phyloP scores from a whole-genome alignment of 305 asterid genomes.

The Fraxinus baroniana region DNA sequence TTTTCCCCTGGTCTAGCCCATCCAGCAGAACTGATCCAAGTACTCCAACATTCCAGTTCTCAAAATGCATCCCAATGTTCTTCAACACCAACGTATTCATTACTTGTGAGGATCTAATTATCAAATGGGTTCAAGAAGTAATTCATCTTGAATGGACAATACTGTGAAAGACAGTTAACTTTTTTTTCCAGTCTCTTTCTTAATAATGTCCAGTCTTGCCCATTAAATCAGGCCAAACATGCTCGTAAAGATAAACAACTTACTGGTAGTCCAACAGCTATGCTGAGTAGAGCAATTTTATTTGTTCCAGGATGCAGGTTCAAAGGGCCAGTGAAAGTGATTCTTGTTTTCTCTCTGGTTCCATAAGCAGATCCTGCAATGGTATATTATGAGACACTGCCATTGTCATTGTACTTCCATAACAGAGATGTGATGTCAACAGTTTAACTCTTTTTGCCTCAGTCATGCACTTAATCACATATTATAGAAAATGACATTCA shows the following conservation, averaged over 20 bases:
- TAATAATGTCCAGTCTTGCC: background rate
- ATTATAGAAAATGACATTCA: background rate
- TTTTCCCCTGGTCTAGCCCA: conserved; percentile 58
- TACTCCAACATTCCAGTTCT: conserved; percentile 58
- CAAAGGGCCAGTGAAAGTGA: conserved; percentile 47
- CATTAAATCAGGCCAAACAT: background rate
- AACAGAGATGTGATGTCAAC: background rate
- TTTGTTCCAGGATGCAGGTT: conserved; percentile 49
- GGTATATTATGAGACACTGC: background rate
- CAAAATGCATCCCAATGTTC: conserved; percentile 68
- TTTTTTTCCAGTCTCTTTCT: background rate
- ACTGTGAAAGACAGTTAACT: background rate
- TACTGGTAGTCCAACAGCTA: conserved; percentile 78
- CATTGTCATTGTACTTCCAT: background rate
- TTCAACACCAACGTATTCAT: conserved; percentile 22
- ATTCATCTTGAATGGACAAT: background rate
- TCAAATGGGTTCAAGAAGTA: background rate
- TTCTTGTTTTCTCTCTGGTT: conserved; percentile 32
- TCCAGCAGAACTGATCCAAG: conserved; percentile 47
- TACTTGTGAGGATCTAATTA: conserved; percentile 8
- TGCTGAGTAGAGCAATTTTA: conserved; percentile 59
- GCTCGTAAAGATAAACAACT: conserved; percentile 16
- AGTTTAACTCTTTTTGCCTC: background rate
- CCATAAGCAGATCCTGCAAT: conserved; percentile 69
- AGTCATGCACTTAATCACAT: background rate